Percentiles rank a stretch among this genome's conserved stretches.
phyloP scores from a whole-genome alignment of 306 rosid species.

The Astragalus glycyphyllos region DNA sequence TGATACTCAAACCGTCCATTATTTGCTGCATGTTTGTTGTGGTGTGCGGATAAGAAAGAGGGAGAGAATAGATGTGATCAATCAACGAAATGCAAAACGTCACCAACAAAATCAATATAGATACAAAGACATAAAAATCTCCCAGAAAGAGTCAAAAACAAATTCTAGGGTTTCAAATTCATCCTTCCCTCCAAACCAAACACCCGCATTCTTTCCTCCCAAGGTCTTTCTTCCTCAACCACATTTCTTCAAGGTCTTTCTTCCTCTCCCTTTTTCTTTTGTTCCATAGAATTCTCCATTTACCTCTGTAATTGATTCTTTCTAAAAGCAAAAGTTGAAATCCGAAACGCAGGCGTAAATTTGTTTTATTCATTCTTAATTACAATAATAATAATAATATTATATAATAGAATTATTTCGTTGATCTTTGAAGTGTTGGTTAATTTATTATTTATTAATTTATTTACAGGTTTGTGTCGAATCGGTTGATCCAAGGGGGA shows the following conservation, averaged over 20 bases:
- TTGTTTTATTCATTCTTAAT: neutral
- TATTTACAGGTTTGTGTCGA: conserved; percentile 44
- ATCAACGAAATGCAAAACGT: too few relatives aligned
- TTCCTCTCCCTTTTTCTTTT: neutral
- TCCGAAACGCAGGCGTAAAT: neutral
- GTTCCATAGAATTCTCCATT: neutral
- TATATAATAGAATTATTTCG: neutral
- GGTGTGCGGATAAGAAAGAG: too few relatives aligned
- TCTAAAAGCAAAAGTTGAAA: neutral
- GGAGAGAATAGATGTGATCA: too few relatives aligned
- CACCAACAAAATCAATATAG: neutral
- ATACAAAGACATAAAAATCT: neutral
- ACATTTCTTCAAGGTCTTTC: conserved; percentile 51
- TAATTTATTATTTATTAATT: conserved; percentile 7
- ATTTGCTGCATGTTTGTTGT: too few relatives aligned
- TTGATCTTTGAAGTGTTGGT: neutral
- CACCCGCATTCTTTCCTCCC: conserved; percentile 38
- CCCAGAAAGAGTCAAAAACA: neutral
- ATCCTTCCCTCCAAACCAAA: conserved; percentile 57
- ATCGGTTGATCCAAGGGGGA: conserved; percentile 40
- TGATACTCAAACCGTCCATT: too few relatives aligned
- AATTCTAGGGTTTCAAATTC: conserved; percentile 52
- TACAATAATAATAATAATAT: neutral
- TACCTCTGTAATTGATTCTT: neutral
- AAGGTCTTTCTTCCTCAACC: conserved; percentile 35